These are phyloP conservation scores for Chernovozyma sophiae-reginae DNA, from an alignment of 1,139 yeast genomes.

Conservation along the genomic window DNA sequence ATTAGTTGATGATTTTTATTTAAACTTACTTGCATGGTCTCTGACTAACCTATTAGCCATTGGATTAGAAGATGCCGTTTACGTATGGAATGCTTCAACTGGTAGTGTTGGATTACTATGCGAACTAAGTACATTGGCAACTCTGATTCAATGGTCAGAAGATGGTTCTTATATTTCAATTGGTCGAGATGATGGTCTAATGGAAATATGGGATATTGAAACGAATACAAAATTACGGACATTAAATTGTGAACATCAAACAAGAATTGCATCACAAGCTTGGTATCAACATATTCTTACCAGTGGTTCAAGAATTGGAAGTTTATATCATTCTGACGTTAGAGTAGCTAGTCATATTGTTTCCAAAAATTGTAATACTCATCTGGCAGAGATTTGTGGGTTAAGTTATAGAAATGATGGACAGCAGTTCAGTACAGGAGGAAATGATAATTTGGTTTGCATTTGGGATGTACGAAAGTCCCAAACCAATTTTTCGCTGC, in stretches of 20 bases:
- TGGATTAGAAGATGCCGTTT: constrained; percentile 80
- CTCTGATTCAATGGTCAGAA: constrained; percentile 86
- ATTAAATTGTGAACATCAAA: constrained; percentile 59
- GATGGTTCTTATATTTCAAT: constrained; percentile 86
- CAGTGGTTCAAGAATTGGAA: constrained; percentile 81
- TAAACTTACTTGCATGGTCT: constrained; percentile 88
- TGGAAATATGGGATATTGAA: constrained; percentile 95
- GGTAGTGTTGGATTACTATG: constrained; percentile 75
- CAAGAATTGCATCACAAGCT: constrained; percentile 77
- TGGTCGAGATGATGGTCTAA: constrained; percentile 78
- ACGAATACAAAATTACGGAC: constrained; percentile 71
- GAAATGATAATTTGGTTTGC: constrained; percentile 89
- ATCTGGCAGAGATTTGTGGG: constrained; percentile 91
- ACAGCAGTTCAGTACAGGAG: constrained; percentile 83
- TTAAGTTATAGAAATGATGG: constrained; percentile 85
- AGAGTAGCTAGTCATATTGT: constrained; percentile 77
- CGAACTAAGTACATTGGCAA: constrained; percentile 54
- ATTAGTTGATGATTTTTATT: constrained; percentile 84
- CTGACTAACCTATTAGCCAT: constrained; percentile 78
- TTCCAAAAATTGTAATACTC: constrained; percentile 47
- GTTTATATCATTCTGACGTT: constrained; percentile 89
- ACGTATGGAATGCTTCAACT: constrained; percentile 88
- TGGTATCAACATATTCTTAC: constrained; percentile 85
- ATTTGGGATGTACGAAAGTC: constrained; percentile 90
- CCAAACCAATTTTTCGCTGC: constrained; percentile 25